Conservation (phyloP, 2,329 filamentous ascomycete genomes). For the Macrophomina tecta region DNA sequence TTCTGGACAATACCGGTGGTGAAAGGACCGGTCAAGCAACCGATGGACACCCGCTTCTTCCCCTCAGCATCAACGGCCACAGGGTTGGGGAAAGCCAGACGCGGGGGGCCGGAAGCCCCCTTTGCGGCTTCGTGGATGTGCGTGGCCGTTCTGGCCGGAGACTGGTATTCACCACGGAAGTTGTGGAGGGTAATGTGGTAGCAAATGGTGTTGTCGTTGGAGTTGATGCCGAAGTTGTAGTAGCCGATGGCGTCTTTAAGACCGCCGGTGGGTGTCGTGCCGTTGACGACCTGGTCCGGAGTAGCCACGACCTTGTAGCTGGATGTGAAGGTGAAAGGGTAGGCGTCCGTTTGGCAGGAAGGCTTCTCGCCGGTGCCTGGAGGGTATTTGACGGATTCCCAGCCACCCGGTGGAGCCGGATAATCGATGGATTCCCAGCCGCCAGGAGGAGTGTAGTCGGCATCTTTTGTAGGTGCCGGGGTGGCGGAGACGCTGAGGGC, state of each 20-base stretch:
- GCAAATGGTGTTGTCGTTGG: constrained; percentile 51
- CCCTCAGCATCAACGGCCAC: constrained; percentile 39
- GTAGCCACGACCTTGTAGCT: constrained; percentile 56
- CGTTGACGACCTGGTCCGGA: constrained; percentile 58
- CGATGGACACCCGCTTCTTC: constrained; percentile 47
- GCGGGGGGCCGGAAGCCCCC: constrained; percentile 57
- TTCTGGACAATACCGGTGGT: constrained; percentile 49
- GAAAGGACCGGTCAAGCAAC: constrained; percentile 50
- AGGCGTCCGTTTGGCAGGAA: constrained; percentile 34
- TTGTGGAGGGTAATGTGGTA: constrained; percentile 59
- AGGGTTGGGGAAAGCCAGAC: constrained; percentile 60
- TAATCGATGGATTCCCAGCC: neutral
- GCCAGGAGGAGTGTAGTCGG: neutral
- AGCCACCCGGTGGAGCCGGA: neutral
- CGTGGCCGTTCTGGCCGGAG: constrained; percentile 59
- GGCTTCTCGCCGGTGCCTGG: neutral
- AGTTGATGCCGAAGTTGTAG: constrained; percentile 62
- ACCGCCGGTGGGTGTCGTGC: constrained; percentile 48
- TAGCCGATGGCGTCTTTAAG: constrained; percentile 53
- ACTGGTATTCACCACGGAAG: constrained; percentile 59
- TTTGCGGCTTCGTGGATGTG: constrained; percentile 60
- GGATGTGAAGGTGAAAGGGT: constrained; percentile 54
- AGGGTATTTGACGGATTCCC: neutral
- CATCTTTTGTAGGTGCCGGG: neutral
- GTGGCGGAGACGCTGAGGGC: neutral